Evolutionary conservation across 345 rosid genomes (phyloP).

Genomic region (Rubroshorea leprosula): DNA sequence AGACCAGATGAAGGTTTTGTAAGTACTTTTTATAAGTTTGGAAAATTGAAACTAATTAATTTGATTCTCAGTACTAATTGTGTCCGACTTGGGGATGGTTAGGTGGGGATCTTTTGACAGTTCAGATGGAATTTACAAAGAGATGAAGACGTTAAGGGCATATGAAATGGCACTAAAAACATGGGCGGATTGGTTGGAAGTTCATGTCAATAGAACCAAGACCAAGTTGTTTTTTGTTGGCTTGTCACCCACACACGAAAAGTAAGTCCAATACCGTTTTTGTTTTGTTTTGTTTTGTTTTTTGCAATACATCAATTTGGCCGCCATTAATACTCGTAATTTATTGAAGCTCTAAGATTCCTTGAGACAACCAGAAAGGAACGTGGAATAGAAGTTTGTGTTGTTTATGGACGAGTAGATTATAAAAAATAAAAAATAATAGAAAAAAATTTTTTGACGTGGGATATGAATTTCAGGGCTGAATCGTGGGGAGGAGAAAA

Average conservation of each 20-base stretch:
- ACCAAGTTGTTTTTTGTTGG: conserved; percentile 74
- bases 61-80: too few species aligned
- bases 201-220: conserved; percentile 49
- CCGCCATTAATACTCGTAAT: too few species aligned
- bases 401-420: too few species aligned
- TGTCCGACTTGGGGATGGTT: too few species aligned
- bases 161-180: conserved; percentile 78
- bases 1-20: conserved; percentile 64
- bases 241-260: conserved; percentile 89
- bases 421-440: too few species aligned
- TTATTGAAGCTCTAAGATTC: too few species aligned
- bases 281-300: too few species aligned
- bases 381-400: too few species aligned
- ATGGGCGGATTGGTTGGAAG: conserved; percentile 78
- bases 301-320: too few species aligned
- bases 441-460: too few species aligned
- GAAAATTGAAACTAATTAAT: too few species aligned
- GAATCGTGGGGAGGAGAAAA: conserved; percentile 61
- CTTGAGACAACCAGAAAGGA: too few species aligned
- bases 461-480: conserved; percentile 51
- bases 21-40: conserved; percentile 24
- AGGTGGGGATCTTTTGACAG: conserved; percentile 83
- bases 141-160: conserved; percentile 63
- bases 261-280: conserved; percentile 28
- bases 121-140: conserved; percentile 55